Conservation (phyloP, 371 early-diverging fungal genomes). For the Rhizopus sp. region DNA sequence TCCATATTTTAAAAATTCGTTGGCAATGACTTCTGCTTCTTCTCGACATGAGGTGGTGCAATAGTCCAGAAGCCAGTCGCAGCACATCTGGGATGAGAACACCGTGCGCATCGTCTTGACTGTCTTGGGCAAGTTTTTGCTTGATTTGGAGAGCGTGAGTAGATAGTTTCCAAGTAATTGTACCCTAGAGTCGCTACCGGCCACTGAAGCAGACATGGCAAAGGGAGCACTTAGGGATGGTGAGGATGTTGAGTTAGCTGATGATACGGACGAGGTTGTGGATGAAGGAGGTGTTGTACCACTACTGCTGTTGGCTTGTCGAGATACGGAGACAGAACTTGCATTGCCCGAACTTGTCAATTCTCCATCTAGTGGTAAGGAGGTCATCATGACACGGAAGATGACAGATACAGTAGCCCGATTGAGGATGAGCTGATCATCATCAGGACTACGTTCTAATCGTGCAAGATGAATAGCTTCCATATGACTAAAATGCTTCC, state of each 20-base stretch:
- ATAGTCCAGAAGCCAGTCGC: slow-evolving; percentile 67
- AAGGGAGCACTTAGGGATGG: slow-evolving; percentile 31
- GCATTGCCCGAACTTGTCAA: slow-evolving; percentile 21
- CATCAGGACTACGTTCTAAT: slow-evolving; percentile 46
- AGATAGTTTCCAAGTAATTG: slow-evolving; percentile 45
- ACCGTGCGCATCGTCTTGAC: slow-evolving; percentile 39
- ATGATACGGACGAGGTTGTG: slow-evolving; percentile 22
- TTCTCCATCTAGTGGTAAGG: slow-evolving; percentile 45
- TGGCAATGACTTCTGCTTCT: slow-evolving; percentile 59
- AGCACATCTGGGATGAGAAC: slow-evolving; percentile 45
- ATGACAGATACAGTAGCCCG: slow-evolving; percentile 32
- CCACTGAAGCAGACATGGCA: slow-evolving; percentile 24
- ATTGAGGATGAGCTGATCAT: slow-evolving; percentile 40
- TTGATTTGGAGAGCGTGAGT: slow-evolving; percentile 34
- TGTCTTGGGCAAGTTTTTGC: slow-evolving; percentile 14
- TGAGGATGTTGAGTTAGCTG: slow-evolving; percentile 22
- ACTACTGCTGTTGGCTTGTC: slow-evolving; percentile 8
- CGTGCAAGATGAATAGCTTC: slow-evolving; percentile 41
- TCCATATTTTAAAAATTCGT: slow-evolving; percentile 54
- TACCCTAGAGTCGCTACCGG: slow-evolving; percentile 36
- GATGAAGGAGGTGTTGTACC: slow-evolving; percentile 21
- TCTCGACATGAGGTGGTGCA: slow-evolving; percentile 62
- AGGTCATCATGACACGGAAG: slow-evolving; percentile 47
- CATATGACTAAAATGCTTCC: slow-evolving; percentile 42
- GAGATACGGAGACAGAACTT: slow-evolving; percentile 18